Conservation (phyloP, 2,329 filamentous ascomycete genomes). For the Hypoxylon sp. region DNA sequence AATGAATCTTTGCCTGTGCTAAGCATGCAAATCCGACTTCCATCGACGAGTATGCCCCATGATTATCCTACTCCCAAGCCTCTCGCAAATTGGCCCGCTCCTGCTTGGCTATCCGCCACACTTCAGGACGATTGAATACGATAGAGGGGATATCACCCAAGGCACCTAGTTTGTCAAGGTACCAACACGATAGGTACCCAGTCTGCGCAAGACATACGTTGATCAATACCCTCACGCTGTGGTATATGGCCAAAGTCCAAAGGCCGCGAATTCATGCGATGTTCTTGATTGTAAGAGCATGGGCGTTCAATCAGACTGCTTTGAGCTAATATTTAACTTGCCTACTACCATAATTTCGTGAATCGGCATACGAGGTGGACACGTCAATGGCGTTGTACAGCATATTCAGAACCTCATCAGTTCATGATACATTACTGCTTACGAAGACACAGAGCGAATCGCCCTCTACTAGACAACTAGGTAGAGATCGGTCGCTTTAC, state of each 20-base stretch:
- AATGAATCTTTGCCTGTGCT: neutral
- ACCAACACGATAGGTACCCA: too few species aligned
- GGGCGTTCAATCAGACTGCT: neutral
- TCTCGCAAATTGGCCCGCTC: neutral
- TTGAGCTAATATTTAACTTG: neutral
- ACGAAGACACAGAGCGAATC: neutral
- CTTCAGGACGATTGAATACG: neutral
- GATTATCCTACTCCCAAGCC: neutral
- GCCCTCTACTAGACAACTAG: neutral
- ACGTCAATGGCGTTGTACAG: neutral
- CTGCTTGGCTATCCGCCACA: neutral
- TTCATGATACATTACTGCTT: neutral
- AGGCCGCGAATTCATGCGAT: neutral
- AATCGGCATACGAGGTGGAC: neutral
- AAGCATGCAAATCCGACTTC: neutral
- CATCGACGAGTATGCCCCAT: neutral
- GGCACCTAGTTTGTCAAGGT: too few species aligned
- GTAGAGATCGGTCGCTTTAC: neutral
- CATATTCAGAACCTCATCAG: neutral
- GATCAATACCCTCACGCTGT: neutral
- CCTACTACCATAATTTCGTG: neutral
- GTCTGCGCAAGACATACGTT: too few species aligned
- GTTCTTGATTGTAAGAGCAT: neutral
- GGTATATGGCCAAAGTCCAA: neutral
- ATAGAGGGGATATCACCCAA: neutral